Evolutionary conservation across 495 filamentous ascomycete species (phyloP).

Genomic region (Penicillium egyptiacum): DNA sequence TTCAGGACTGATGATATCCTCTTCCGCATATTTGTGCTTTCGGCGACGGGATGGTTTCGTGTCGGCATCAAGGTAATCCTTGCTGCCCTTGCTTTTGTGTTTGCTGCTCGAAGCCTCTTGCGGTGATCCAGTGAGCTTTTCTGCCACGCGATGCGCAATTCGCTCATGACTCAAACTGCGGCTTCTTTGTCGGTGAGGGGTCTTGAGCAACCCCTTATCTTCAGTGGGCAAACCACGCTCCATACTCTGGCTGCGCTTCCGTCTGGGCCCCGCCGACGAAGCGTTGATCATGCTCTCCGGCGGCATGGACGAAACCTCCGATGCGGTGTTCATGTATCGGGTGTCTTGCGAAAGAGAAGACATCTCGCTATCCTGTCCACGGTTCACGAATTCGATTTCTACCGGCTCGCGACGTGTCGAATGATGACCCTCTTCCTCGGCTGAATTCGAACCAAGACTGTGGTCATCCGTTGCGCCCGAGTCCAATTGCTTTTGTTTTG

Average conservation of each 20-base stretch:
- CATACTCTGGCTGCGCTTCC: conserved; percentile 59
- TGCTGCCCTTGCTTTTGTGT: conserved; percentile 59
- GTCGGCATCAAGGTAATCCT: conserved; percentile 58
- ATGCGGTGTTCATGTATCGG: conserved; percentile 60
- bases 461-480: conserved; percentile 49
- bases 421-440: conserved; percentile 73
- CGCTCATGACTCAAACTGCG: conserved; percentile 74
- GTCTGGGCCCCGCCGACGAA: conserved; percentile 46
- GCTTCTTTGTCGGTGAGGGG: conserved; percentile 62
- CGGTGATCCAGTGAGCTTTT: conserved; percentile 58
- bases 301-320: conserved; percentile 89
- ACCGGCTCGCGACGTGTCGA: conserved; percentile 67
- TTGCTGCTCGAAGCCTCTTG: conserved; percentile 50
- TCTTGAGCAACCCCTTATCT: conserved; percentile 60
- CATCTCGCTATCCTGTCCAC: conserved; percentile 56
- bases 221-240: conserved; percentile 47
- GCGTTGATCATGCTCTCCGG: conserved; percentile 85
- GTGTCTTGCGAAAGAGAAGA: conserved; percentile 60
- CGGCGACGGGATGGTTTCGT: conserved; percentile 58
- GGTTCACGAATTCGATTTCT: conserved; percentile 76
- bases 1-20: conserved; percentile 66
- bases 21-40: conserved; percentile 60
- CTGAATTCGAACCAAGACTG: conserved; percentile 65
- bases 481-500: conserved; percentile 50
- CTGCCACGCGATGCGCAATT: conserved; percentile 67